Evolutionary conservation across 1,284 basidiomycete species (phyloP).

Genomic region (Tetrapyrgos nigripes): DNA sequence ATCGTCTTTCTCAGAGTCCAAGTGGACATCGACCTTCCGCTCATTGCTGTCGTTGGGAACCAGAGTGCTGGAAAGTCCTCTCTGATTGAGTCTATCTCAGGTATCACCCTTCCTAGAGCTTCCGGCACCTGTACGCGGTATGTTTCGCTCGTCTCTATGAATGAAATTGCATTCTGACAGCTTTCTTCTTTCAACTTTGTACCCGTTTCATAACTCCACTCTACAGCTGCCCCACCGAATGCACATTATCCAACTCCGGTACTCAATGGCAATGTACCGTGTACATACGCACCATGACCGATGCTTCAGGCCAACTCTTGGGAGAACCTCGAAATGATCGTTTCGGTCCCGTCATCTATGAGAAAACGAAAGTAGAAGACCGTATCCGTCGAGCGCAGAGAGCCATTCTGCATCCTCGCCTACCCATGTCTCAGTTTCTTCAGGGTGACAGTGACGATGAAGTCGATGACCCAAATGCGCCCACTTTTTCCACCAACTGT

Average conservation of each 20-base stretch:
- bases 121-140: constrained; percentile 74
- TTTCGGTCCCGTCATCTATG: constrained; percentile 61
- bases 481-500: constrained; percentile 63
- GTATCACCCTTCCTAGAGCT: constrained; percentile 59
- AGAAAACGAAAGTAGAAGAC: constrained; percentile 64
- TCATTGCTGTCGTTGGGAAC: constrained; percentile 72
- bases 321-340: constrained; percentile 44
- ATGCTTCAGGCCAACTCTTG: constrained; percentile 49
- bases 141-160: constrained; percentile 18
- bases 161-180: background rate
- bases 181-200: constrained; percentile 28
- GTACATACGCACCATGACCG: constrained; percentile 57
- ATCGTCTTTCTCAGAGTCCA: constrained; percentile 51
- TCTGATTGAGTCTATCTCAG: constrained; percentile 77
- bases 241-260: constrained; percentile 55
- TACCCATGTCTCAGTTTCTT: constrained; percentile 44
- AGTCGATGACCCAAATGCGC: constrained; percentile 23
- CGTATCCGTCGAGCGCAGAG: constrained; percentile 72
- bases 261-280: constrained; percentile 66
- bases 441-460: constrained; percentile 47
- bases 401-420: constrained; percentile 70
- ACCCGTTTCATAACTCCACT: constrained; percentile 54
- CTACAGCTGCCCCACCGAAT: constrained; percentile 75
- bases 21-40: constrained; percentile 64
- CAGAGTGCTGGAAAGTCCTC: constrained; percentile 80